Base-by-base conservation (phyloP, 306 rosid genomes). In the Inga laurina region DNA sequence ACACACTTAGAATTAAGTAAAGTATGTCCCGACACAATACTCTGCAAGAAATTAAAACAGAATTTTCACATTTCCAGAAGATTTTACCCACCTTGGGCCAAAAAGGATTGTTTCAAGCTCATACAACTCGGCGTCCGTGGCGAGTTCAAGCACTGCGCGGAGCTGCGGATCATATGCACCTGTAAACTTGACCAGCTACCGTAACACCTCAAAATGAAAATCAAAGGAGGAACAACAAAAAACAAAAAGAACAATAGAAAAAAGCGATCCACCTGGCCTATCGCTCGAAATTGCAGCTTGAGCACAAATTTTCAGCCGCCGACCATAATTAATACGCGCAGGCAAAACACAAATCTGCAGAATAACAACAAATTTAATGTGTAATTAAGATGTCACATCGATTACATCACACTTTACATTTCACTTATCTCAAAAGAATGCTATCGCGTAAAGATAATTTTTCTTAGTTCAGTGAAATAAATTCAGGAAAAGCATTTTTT, bases 71-170 rank as follows among this genome's bases (percentile, higher is more conserved):
- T 11, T 16, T 13, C 21, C 34, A 32, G 39, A 46, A 32, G 43
- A 21, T 30, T 46, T 4, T 15, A 76, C 34, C 39, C 64, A 92
- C 98, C 99, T 93, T 34, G 93, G 91, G 13, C 98, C 98, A 74
- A 90, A 96, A 75, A 96, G 97, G 87, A 93, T 96, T n/a, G 80
- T 54, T 84, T 92, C 92, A 78, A 96, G 92, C 91, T 96, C 97
- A 72, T 66, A 86, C 66, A 92, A 82, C 86, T 96, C 98, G 1
- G 94, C 82, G 74, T 93, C 92, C 2, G 97, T 89, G 64, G 97
- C 98, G 79, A 93, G 98, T 78, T 95, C 96, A 85, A 93, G 94
- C 75, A 91, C 98, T 14, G 84, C 82, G 21, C 92, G 93, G 22
- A 92, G 92, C 30, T 93, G 97, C 1, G 91, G 96, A 88, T 95